Base-by-base conservation (phyloP, 1,284 basidiomycete species). In the Irpex sp. region DNA sequence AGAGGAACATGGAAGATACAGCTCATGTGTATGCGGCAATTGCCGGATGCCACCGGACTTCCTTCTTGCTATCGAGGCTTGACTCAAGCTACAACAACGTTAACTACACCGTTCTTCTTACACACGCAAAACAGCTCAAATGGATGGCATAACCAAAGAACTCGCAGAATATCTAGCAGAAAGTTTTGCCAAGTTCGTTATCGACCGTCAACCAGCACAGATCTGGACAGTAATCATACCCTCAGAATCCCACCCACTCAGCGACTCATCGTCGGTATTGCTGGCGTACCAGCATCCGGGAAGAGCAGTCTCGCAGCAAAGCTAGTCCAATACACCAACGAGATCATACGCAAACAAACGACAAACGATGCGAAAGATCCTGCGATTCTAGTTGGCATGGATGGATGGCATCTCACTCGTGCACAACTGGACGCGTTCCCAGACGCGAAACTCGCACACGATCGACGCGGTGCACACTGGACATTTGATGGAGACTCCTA, bases 401-500 rank as follows among this genome's bases (percentile, higher is more conserved):
- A 96, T 70, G 94, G 93, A 12, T 96, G 93, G 92, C 93, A 96
- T 72, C 72, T 87, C 62, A 80, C 86, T 62, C 80, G 90, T 57
- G 78, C 83, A 16, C 79, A 90, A 71, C 80, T 91, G 52, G 82
- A 90, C 73, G 71, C 78, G 62, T 79, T 92, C 68, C 82, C 86
- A 35, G 84, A 94, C 69, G 85, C 91, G 0, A 77, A 84, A 65
- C 78, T 84, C 19, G 92, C 93, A 0, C 84, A 87, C 64, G 88
- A 88, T 65, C 75, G 83, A 16, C 78, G 86, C 18, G 91, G 89
- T 5, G 82, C 77, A n/a, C 87, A 90, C 67, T 91, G 87, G 87
- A 90, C 88, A 7, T 90, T 89, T 65, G 84, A 89, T 63, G 81
- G 78, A 9, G 65, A 73, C 5, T 78, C 80, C 33, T 96, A 94